These are phyloP conservation scores for Sclerotinia subarctica DNA, from an alignment of 2,329 filamentous ascomycete species.

Conservation along the genomic window DNA sequence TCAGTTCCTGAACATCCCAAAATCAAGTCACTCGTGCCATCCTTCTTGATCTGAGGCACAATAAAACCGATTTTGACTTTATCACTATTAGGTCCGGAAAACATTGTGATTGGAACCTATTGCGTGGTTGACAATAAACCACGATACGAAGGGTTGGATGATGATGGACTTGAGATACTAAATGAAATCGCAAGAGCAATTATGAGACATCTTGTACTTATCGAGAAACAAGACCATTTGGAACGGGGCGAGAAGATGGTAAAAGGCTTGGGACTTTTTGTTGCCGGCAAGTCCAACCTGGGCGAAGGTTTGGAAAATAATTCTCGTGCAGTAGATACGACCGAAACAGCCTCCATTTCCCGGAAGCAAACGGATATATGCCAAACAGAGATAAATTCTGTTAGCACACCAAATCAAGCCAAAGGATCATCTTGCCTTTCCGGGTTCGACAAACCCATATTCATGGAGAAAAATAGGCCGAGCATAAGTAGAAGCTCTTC, in stretches of 20 bases:
- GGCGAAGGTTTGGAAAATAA: constrained; percentile 23
- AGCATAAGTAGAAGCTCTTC: constrained; percentile 16
- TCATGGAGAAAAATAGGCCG: not conserved
- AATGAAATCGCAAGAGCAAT: constrained; percentile 53
- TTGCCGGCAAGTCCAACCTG: constrained; percentile 45
- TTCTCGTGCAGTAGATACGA: not conserved
- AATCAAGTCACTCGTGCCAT: no score
- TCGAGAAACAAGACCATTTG: constrained; percentile 48
- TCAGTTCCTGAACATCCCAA: not conserved
- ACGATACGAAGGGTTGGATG: constrained; percentile 47
- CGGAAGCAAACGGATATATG: not conserved
- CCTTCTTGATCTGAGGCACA: not conserved
- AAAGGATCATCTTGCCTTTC: not conserved
- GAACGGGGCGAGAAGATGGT: constrained; percentile 51
- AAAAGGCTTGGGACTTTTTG: constrained; percentile 50
- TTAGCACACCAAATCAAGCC: not conserved
- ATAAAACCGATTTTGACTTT: not conserved
- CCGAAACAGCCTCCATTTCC: no score
- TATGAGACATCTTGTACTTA: constrained; percentile 59
- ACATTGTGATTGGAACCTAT: constrained; percentile 54
- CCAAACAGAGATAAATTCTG: not conserved
- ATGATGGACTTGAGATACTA: constrained; percentile 50
- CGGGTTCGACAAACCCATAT: not conserved
- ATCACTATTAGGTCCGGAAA: constrained; percentile 17
- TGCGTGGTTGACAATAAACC: constrained; percentile 56